Evolutionary conservation across 176 grass and related monocot species (phyloP), one percentile per base, ranked within the genome.

Genomic region (Miscanthus lutarioriparius): DNA sequence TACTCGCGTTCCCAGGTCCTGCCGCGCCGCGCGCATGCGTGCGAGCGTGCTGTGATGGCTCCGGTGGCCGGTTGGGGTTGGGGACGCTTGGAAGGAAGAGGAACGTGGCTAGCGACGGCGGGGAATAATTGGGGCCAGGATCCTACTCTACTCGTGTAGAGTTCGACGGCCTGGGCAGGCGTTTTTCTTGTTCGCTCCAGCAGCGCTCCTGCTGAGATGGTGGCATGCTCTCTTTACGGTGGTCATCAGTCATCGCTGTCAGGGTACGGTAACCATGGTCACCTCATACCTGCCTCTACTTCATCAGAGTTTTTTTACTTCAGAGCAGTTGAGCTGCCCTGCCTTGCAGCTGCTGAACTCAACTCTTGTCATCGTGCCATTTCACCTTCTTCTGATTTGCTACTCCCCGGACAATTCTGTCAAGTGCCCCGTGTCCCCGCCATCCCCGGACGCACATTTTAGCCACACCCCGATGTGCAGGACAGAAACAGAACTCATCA

Each of bases 101-200:
- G 22, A 74, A 54, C 25, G 70, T 28, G 44, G 30, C 58, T 40
- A 74, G 30, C 43, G 81, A 44, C 8, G 26, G 20, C n/a, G 2
- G 32, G 37, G 33, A 65, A 66, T 41, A 33, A 10, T 6, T 38
- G 36, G 54, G 68, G n/a, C 11, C 68, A 73, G 68, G 41, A 32
- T 75, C 69, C 77, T 81, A 86, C 39, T 66, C 48, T 51, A 54
- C 53, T 58, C 45, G 45, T 22, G 32, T 81, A 81, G 85, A 56
- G 47, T 54, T 76, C 61, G 85, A 76, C 79, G n/a, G 36, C 22
- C 6, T 4, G 59, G 59, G 38, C 38, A 8, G 7, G 61, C 58
- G 0, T 56, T 7, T 7, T 17, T 75, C 33, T 14, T 47, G 11
- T 15, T 47, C 13, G 12, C 3, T 53, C 33, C 33, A 35, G 33